Conservation (phyloP, 495 filamentous ascomycete species). For the Umbilicaria muhlenbergii region DNA sequence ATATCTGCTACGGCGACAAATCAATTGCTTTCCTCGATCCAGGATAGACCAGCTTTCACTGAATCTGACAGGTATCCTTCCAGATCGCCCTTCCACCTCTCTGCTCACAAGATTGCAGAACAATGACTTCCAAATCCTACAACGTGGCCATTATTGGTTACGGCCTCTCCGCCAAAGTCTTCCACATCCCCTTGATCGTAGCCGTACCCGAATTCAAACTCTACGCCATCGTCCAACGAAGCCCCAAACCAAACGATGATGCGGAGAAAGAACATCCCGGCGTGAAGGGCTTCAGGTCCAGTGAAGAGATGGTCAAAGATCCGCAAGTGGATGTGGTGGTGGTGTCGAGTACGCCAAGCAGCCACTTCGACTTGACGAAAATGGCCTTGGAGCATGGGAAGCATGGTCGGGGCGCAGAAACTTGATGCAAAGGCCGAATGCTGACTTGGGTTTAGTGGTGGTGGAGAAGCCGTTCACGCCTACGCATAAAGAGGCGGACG, state of each 20-base stretch:
- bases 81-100: not conserved
- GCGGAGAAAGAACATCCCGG: constrained; percentile 50
- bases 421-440: not conserved
- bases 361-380: constrained; percentile 52
- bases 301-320: constrained; percentile 51
- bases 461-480: constrained; percentile 85
- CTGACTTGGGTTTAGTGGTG: constrained; percentile 30
- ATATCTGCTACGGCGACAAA: constrained; percentile 1
- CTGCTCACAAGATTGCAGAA: not conserved
- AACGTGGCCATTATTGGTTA: constrained; percentile 51
- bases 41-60: not conserved
- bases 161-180: constrained; percentile 72
- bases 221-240: constrained; percentile 67
- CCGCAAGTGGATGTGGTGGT: constrained; percentile 52
- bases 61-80: not conserved
- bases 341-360: constrained; percentile 59
- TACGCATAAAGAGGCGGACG: constrained; percentile 51
- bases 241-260: constrained; percentile 45
- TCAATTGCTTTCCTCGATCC: not conserved
- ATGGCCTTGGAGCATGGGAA: constrained; percentile 59
- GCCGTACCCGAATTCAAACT: constrained; percentile 48
- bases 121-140: constrained; percentile 31
- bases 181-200: constrained; percentile 78
- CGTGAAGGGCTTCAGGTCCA: constrained; percentile 44
- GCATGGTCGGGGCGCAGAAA: constrained; percentile 32